Conservation (phyloP, 23 red algal species). For the Gracilaria gracilis region DNA sequence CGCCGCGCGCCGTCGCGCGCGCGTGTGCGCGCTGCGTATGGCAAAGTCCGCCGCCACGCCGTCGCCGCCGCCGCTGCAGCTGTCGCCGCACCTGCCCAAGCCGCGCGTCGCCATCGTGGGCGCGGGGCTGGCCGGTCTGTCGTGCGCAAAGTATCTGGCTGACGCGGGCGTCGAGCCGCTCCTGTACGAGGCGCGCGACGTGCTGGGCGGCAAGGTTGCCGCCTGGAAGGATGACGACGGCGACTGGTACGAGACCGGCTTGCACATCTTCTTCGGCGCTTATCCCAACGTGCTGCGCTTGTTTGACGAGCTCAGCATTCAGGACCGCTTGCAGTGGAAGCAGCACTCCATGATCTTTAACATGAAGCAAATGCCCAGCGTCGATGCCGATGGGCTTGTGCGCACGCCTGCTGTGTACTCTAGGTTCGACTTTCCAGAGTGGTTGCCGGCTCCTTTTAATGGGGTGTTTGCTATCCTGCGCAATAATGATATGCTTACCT, state of each 20-base stretch:
- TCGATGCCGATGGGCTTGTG: constrained; percentile 55
- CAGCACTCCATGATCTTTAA: constrained; percentile 99
- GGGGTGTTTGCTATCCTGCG: constrained; percentile 91
- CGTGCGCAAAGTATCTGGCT: constrained; percentile 97
- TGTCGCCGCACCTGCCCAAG: not conserved
- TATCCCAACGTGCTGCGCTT: constrained; percentile 97
- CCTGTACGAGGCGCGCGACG: constrained; percentile 91
- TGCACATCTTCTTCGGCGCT: constrained; percentile 99
- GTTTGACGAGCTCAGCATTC: constrained; percentile 88
- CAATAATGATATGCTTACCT: constrained; percentile 95
- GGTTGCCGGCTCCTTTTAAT: constrained; percentile 92
- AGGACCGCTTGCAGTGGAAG: constrained; percentile 98
- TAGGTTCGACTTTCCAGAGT: constrained; percentile 92
- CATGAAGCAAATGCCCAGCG: constrained; percentile 55
- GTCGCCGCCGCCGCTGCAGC: constrained; percentile 17
- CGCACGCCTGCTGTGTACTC: constrained; percentile 73
- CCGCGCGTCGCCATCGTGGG: constrained; percentile 82
- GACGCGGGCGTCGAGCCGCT: constrained; percentile 79
- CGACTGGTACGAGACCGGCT: constrained; percentile 99
- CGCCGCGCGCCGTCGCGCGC: not conserved
- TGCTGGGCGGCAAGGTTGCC: constrained; percentile 98
- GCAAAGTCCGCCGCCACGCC: constrained; percentile 6
- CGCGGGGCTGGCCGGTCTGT: constrained; percentile 94
- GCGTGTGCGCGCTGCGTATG: constrained; percentile 22
- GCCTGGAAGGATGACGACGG: constrained; percentile 98